These are phyloP conservation scores for Hyaloscypha bicolor DNA, from an alignment of 495 filamentous ascomycete genomes.

Conservation along the genomic window DNA sequence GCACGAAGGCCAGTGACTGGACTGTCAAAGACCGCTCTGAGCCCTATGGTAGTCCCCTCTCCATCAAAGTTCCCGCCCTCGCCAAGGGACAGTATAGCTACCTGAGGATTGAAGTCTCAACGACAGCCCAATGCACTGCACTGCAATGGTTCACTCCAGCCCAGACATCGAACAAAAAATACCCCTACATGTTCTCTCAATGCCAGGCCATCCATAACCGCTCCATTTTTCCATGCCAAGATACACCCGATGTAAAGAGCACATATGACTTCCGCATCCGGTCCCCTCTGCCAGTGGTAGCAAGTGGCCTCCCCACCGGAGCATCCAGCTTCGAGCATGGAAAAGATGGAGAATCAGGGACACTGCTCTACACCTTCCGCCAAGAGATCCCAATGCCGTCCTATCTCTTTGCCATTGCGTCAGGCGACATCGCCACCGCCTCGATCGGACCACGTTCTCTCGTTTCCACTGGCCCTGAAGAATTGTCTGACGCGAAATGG, in stretches of 20 bases:
- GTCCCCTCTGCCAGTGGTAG: conserved; percentile 84
- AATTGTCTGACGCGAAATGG: conserved; percentile 80
- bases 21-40: conserved; percentile 65
- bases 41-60: conserved; percentile 79
- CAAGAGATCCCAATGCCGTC: conserved; percentile 91
- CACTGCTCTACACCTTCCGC: conserved; percentile 75
- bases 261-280: conserved; percentile 86
- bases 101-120: conserved; percentile 61
- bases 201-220: conserved; percentile 95
- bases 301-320: conserved; percentile 70
- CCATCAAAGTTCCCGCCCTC: conserved; percentile 67
- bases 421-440: conserved; percentile 83
- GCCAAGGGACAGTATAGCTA: conserved; percentile 63
- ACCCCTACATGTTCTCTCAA: conserved; percentile 97
- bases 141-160: conserved; percentile 90
- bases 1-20: conserved; percentile 58
- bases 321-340: conserved; percentile 39
- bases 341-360: conserved; percentile 48
- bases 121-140: conserved; percentile 85
- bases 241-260: conserved; percentile 93
- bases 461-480: conserved; percentile 85
- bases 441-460: conserved; percentile 81
- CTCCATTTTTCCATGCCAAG: conserved; percentile 94
- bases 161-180: conserved; percentile 90
- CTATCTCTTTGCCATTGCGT: conserved; percentile 90